Evolutionary conservation across 139 green algal species (phyloP), one percentile per base, ranked within the genome.

Genomic region (Parachlorella kessleri): DNA sequence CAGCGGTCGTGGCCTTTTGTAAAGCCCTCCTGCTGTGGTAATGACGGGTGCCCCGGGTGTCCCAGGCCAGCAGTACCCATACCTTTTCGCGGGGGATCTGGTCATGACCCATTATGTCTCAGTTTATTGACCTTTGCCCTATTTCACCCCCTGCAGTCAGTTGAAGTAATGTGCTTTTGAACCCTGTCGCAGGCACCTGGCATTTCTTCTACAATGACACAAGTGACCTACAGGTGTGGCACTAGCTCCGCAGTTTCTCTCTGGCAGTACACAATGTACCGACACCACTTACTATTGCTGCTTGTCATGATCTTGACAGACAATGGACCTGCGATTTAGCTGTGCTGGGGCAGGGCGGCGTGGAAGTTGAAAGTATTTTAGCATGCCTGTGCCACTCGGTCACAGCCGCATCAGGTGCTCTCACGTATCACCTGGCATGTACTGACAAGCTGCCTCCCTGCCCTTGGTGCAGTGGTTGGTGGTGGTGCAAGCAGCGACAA

Each of bases 171-270:
- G 18, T 10, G 10, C 48, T 59, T 10, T 18, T 18, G 48, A 18
- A 28, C 10, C 48, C 48, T 59, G 48, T 18, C 48, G 48, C 24
- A 93, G 87, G n/a, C 85, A 97, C 90, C 3, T 98, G 93, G 87
- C 95, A 98, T 79, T 94, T 97, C 72, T 98, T 97, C 80, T 97
- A 95, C 89, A 98, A 98, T 82, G 68, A 70, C 32, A 77, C 86
- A 39, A n/a, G n/a, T n/a, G 79, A 92, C 0, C 76, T 94, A 55
- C 64, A 91, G 55, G 78, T 86, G 35, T 14, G 71, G 30, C n/a
- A 42, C 66, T 2, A 24, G 33, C 7, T 14, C 9, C 2, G 3
- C 6, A 23, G 24, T 28, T 36, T 9, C 18, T 68, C 26, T 28
- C 59, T 70, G 30, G 39, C 7, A 30, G 32, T 30, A 4, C 6